A percentile compares a stretch with the other conserved stretches of the same genome.
Evolutionary conservation across 2,329 filamentous ascomycete species (phyloP).

Genomic region (Escovopsis sp.): DNA sequence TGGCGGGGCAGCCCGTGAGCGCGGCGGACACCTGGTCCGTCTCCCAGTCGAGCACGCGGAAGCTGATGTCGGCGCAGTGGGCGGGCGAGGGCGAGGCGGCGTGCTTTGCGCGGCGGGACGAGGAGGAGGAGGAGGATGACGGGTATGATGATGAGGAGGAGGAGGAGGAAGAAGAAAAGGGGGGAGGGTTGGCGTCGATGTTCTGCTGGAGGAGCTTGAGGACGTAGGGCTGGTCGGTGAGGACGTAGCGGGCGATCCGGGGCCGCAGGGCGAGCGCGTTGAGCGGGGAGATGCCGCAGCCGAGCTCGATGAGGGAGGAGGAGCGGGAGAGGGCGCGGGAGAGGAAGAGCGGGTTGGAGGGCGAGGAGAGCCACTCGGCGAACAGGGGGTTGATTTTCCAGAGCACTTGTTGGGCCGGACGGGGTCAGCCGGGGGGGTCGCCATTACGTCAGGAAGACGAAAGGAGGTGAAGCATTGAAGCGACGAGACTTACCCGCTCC

Average conservation of each 20-base stretch:
- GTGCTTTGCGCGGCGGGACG: not conserved
- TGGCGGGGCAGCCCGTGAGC: slow-evolving; percentile 21
- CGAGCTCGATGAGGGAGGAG: slow-evolving; percentile 64
- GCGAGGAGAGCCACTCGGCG: slow-evolving; percentile 60
- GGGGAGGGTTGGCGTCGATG: slow-evolving; percentile 43
- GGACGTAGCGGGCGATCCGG: slow-evolving; percentile 49
- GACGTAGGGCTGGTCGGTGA: slow-evolving; percentile 84
- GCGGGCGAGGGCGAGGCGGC: slow-evolving; percentile 8
- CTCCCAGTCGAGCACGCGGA: slow-evolving; percentile 73
- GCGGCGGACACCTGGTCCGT: slow-evolving; percentile 34
- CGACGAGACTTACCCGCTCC: slow-evolving; percentile 28
- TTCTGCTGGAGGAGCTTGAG: slow-evolving; percentile 64
- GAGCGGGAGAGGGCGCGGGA: slow-evolving; percentile 30
- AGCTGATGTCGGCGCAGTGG: slow-evolving; percentile 27
- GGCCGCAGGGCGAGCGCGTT: slow-evolving; percentile 55
- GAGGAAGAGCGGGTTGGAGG: slow-evolving; percentile 47
- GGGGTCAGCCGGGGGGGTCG: too few species aligned
- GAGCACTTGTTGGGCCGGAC: slow-evolving; percentile 41
- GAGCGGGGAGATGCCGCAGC: slow-evolving; percentile 74
- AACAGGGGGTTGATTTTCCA: slow-evolving; percentile 85
- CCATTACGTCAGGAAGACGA: not conserved
- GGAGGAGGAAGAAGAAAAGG: slow-evolving; percentile 4
- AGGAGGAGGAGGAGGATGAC: too few species aligned
- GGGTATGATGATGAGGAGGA: not conserved
- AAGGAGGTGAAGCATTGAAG: not conserved